Evolutionary conservation across 805 yeast species (phyloP).

Genomic region (Lipomyces orientalis): DNA sequence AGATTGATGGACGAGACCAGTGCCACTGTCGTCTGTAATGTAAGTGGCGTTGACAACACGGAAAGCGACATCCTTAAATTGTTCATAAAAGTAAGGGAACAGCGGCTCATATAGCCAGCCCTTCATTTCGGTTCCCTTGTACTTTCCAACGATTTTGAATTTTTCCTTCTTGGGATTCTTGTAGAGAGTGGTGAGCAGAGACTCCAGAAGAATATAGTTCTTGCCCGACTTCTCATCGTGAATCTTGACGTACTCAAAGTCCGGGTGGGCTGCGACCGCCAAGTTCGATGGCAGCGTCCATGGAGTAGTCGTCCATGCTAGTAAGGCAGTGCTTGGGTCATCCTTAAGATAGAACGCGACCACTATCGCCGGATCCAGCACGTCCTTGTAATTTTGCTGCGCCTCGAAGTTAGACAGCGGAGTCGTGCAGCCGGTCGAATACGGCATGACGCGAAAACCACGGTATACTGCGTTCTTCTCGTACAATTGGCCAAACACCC

Average conservation of each 20-base stretch:
- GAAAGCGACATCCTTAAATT: conserved; percentile 78
- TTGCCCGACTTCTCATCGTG: conserved; percentile 84
- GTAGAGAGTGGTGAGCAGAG: conserved; percentile 80
- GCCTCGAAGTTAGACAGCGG: conserved; percentile 98
- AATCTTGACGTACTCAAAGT: conserved; percentile 88
- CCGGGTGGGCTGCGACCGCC: conserved; percentile 89
- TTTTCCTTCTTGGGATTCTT: conserved; percentile 94
- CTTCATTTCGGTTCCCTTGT: conserved; percentile 77
- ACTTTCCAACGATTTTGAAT: conserved; percentile 77
- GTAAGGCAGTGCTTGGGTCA: conserved; percentile 81
- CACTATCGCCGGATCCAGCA: conserved; percentile 94
- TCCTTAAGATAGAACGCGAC: conserved; percentile 81
- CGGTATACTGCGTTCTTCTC: conserved; percentile 89
- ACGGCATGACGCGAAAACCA: conserved; percentile 98
- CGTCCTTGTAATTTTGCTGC: conserved; percentile 97
- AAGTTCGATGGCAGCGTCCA: conserved; percentile 98
- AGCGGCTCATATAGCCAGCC: conserved; percentile 84
- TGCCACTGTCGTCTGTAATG: conserved; percentile 94
- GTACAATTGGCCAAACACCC: conserved; percentile 92
- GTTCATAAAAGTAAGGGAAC: conserved; percentile 78
- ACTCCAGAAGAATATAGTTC: conserved; percentile 83
- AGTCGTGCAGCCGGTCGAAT: conserved; percentile 96
- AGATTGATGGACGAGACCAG: conserved; percentile 98
- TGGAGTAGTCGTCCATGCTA: conserved; percentile 99
- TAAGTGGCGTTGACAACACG: conserved; percentile 80